These are phyloP conservation scores for Hyphodiscus hymeniophilus DNA, from an alignment of 495 filamentous ascomycete species.

Conservation along the genomic window DNA sequence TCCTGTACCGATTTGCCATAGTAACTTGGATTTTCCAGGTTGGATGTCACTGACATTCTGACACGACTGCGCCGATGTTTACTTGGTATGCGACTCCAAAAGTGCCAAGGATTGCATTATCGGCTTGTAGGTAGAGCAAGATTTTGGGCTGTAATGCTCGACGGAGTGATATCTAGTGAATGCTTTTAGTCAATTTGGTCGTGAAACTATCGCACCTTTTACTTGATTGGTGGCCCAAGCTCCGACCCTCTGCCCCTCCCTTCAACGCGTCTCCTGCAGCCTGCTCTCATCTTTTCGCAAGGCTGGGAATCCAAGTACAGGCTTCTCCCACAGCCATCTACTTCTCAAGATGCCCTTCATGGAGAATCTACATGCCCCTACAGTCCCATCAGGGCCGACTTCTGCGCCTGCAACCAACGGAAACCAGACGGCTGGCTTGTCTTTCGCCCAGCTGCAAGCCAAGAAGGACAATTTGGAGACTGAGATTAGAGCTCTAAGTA, in stretches of 20 bases:
- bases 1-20: too few relatives aligned
- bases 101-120: too few relatives aligned
- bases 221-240: not conserved
- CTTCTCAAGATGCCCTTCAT: slow-evolving; percentile 30
- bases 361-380: slow-evolving; percentile 69
- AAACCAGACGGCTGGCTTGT: slow-evolving; percentile 41
- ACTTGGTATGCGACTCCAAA: too few relatives aligned
- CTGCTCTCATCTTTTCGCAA: slow-evolving; percentile 6
- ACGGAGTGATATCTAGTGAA: too few relatives aligned
- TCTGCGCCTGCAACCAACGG: slow-evolving; percentile 47
- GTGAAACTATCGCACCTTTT: too few relatives aligned
- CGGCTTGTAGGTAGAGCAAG: too few relatives aligned
- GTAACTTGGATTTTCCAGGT: too few relatives aligned
- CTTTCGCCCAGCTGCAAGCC: slow-evolving; percentile 48
- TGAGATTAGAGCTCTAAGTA: slow-evolving; percentile 74
- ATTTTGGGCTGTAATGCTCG: too few relatives aligned
- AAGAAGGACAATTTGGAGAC: slow-evolving; percentile 78
- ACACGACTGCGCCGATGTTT: too few relatives aligned
- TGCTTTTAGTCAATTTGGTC: too few relatives aligned
- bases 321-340: not conserved
- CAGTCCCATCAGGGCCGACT: slow-evolving; percentile 64
- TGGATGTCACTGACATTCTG: too few relatives aligned
- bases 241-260: slow-evolving; percentile 12
- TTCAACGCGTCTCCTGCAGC: slow-evolving; percentile 7
- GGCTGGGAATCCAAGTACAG: slow-evolving; percentile 6